These are phyloP conservation scores for Berberis thunbergii DNA, from an alignment of 164 flowering plant genomes.

Conservation along the genomic window DNA sequence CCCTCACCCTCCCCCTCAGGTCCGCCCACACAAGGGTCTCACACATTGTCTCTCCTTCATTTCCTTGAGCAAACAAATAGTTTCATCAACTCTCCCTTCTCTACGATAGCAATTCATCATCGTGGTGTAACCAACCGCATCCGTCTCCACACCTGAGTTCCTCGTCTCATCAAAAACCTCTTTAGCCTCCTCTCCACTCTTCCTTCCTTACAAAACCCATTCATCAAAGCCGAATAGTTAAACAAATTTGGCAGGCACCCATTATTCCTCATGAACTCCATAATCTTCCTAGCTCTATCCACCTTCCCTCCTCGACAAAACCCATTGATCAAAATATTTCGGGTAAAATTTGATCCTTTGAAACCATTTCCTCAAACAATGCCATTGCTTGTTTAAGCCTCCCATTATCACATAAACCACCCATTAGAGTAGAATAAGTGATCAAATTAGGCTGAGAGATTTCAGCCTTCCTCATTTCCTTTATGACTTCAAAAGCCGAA, in stretches of 20 bases:
- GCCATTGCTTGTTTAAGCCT: constrained; percentile 64
- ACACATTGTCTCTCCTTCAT: constrained; percentile 60
- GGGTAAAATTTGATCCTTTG: constrained; percentile 56
- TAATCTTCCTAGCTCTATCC: constrained; percentile 55
- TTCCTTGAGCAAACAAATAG: constrained; percentile 50
- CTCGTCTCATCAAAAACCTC: constrained; percentile 58
- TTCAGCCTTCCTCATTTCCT: constrained; percentile 59
- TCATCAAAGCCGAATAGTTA: constrained; percentile 69
- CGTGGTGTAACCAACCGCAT: constrained; percentile 63
- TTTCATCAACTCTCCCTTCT: constrained; percentile 43
- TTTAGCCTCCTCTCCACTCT: constrained; percentile 46
- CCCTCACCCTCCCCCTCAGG: too few relatives aligned
- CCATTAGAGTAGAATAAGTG: constrained; percentile 81
- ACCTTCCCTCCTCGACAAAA: constrained; percentile 70
- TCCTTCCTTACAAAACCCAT: constrained; percentile 74
- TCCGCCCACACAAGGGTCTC: too few relatives aligned
- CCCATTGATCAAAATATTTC: constrained; percentile 76
- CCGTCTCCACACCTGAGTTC: constrained; percentile 42
- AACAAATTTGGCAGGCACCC: constrained; percentile 61
- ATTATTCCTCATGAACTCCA: constrained; percentile 74
- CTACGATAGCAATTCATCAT: constrained; percentile 51
- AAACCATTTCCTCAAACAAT: constrained; percentile 83
- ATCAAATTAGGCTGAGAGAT: constrained; percentile 62
- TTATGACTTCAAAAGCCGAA: constrained; percentile 56
- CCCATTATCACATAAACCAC: constrained; percentile 52